Conservation (phyloP, 1,284 basidiomycete species). For the Malassezia vespertilionis region DNA sequence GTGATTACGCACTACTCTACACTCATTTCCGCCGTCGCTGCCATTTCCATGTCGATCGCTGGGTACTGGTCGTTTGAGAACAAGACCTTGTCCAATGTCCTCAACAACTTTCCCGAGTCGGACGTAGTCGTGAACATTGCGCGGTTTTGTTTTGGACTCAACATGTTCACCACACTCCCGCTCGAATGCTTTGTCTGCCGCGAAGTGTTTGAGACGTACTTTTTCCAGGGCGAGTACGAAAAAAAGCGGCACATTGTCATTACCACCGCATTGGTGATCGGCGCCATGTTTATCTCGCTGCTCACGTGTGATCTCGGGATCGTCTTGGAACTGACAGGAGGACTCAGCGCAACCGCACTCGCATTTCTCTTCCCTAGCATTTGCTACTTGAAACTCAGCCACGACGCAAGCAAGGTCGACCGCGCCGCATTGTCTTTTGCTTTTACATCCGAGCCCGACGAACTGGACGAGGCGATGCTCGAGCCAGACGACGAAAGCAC, state of each 20-base stretch:
- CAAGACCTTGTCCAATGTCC: constrained; percentile 59
- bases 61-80: constrained; percentile 88
- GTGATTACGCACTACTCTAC: constrained; percentile 65
- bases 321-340: constrained; percentile 93
- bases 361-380: constrained; percentile 63
- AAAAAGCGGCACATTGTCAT: constrained; percentile 69
- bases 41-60: constrained; percentile 62
- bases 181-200: constrained; percentile 86
- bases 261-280: constrained; percentile 70
- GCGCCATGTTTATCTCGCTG: constrained; percentile 74
- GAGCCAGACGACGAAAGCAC: constrained; percentile 21
- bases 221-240: constrained; percentile 31
- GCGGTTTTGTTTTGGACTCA: constrained; percentile 85
- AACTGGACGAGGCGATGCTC: constrained; percentile 8
- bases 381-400: constrained; percentile 43
- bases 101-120: constrained; percentile 46
- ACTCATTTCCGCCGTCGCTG: constrained; percentile 38
- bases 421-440: constrained; percentile 15
- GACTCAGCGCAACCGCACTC: constrained; percentile 80
- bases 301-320: constrained; percentile 92
- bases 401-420: constrained; percentile 25
- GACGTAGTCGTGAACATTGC: constrained; percentile 58
- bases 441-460: constrained; percentile 1
- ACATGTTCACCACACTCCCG: constrained; percentile 95
- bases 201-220: constrained; percentile 54